phyloP scores from a whole-genome alignment of 805 yeast species.

The Lipomyces kockii region DNA sequence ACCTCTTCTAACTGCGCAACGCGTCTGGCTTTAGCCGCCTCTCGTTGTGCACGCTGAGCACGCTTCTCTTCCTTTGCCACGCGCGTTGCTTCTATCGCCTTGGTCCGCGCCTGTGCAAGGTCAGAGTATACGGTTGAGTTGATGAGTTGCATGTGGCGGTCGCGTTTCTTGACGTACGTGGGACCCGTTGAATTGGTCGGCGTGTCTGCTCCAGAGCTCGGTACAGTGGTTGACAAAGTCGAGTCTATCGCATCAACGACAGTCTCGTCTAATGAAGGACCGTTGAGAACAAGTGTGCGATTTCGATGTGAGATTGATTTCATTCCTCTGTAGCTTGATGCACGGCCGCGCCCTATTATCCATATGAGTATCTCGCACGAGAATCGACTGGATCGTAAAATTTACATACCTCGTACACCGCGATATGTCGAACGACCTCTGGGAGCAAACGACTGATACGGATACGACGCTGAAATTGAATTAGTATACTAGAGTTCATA shows the following conservation, averaged over 20 bases:
- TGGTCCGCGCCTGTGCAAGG: conserved; percentile 33
- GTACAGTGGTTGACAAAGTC: background rate
- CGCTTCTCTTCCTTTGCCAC: conserved; percentile 31
- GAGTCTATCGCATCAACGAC: background rate
- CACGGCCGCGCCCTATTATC: conserved; percentile 27
- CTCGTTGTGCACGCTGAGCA: conserved; percentile 30
- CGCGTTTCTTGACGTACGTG: conserved; percentile 32
- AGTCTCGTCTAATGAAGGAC: background rate
- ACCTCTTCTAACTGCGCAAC: conserved; percentile 20
- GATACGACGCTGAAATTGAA: conserved; percentile 4
- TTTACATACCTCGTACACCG: background rate
- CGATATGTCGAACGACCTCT: background rate
- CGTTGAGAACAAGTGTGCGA: conserved; percentile 32
- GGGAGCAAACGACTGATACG: background rate
- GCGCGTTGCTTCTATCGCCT: conserved; percentile 35
- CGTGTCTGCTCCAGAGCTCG: conserved; percentile 1
- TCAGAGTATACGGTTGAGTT: conserved; percentile 32
- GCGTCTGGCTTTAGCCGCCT: conserved; percentile 34
- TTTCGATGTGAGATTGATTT: conserved; percentile 33
- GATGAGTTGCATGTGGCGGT: conserved; percentile 39
- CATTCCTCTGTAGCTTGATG: conserved; percentile 17
- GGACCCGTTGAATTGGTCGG: background rate
- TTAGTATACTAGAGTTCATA: background rate
- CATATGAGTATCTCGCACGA: background rate
- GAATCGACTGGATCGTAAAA: background rate